Evolutionary conservation across 805 yeast species (phyloP), one percentile per base, ranked within the genome.

Genomic region (Kuraishia ogatae): DNA sequence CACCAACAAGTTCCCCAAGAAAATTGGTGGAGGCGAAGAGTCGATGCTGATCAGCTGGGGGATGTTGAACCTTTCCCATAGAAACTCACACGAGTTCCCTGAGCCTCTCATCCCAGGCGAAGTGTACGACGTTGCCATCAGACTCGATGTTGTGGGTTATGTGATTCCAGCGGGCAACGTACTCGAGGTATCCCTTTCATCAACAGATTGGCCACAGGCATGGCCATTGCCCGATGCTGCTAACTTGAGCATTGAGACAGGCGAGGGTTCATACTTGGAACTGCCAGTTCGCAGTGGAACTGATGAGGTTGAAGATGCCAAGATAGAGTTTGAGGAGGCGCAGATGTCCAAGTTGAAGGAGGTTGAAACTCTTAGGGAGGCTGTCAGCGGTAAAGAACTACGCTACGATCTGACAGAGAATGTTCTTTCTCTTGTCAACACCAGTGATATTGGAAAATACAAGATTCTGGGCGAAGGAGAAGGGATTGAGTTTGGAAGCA

Each of bases 181-280:
- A 50, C 55, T 76, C 21, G 66, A 74, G 58, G 60, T 76, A 13
- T 73, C 77, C 0, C 64, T 76, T 48, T 74, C 78, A 5, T 67
- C 79, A 1, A 66, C 75, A 35, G 79, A 76, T 57, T 76, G 80
- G 80, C 79, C 80, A 11, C 77, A 74, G 54, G 67, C 68, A 39
- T 76, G 80, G 80, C 80, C 80, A 26, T 63, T 71, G 0, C 68
- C 77, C 5, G 75, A 72, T 58, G 71, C 68, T 7, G 75, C 78
- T 52, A 67, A 64, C 1, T 58, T 75, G 48, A 20, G 15, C 49
- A 20, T 46, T 20, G 24, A 46, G 21, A 20, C 49, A 2, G 49
- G 49, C 19, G 43, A 50, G 43, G 43, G 43, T 35, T 35, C 43
- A 35, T 35, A 35, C 17, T 11, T 50, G n/a, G 29, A 20, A 19